Conservation (phyloP, 148 eudicot genomes). For the Polygonum aviculare region DNA sequence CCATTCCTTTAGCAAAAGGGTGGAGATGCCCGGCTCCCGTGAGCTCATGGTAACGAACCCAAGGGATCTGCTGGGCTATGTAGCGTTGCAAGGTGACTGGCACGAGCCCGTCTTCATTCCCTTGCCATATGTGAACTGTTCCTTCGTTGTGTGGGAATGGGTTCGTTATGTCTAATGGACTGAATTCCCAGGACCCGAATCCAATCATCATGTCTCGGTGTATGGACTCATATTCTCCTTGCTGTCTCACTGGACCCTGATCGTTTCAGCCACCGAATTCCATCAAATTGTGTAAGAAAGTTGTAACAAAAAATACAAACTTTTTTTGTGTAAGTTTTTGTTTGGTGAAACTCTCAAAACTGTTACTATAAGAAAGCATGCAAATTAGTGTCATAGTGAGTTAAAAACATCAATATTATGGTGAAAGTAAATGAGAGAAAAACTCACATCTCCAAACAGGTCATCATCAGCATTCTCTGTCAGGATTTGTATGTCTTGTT, state of each 20-base stretch:
- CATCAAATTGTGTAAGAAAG: not conserved
- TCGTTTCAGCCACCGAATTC: not conserved
- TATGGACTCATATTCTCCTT: constrained; percentile 51
- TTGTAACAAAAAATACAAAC: too few relatives aligned
- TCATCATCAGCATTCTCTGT: not conserved
- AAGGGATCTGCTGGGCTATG: constrained; percentile 33
- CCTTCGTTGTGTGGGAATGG: constrained; percentile 34
- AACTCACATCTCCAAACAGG: constrained; percentile 5
- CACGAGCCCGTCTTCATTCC: constrained; percentile 39
- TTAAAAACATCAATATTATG: too few relatives aligned
- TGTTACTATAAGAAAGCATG: too few relatives aligned
- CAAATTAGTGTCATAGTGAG: too few relatives aligned
- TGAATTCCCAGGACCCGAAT: constrained; percentile 65
- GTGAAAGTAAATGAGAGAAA: not conserved
- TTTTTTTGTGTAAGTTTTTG: too few relatives aligned
- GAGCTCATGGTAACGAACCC: constrained; percentile 47
- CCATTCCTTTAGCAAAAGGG: constrained; percentile 36
- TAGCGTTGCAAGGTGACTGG: constrained; percentile 38
- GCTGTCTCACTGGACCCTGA: constrained; percentile 40
- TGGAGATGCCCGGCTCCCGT: constrained; percentile 41
- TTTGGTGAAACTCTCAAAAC: too few relatives aligned
- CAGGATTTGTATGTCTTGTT: constrained; percentile 31
- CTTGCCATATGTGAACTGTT: constrained; percentile 50
- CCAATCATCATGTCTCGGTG: constrained; percentile 52
- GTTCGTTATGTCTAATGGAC: constrained; percentile 36